Base-by-base conservation (phyloP, 2,329 filamentous ascomycete species). In the Colletotrichum sp. region DNA sequence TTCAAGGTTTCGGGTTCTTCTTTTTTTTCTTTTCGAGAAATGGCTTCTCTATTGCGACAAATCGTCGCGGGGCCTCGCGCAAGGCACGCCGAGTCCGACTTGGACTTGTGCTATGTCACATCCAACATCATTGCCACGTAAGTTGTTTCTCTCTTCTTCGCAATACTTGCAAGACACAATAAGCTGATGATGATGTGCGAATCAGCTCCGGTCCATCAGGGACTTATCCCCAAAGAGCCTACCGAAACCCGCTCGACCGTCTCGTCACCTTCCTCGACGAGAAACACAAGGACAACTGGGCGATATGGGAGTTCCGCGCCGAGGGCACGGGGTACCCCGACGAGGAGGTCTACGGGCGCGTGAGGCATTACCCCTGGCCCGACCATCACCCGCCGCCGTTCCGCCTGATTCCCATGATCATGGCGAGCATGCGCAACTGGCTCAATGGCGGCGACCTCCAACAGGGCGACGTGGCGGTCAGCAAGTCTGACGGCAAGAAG, bases 311-410 rank as follows among this genome's bases (percentile, higher is more conserved):
- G 86, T 99, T 99, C 80, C 93, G 97, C 61, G 97, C 96, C 44
- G 97, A 99, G 84, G 97, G 97, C 7, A 98, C 97, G 0, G 97
- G 97, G 2, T 99, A 99, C 81, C 96, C 96, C 0, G 97, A 99
- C 82, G 91, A 93, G 22, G 94, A 96, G 74, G 96, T 99, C 2
- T 95, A 98, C 83, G 90, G 92, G 39, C 91, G 96, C 5, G 93
- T 98, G 78, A 91, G 94, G 78, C 97, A 99, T 85, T 98, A 96
- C 81, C 97, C 97, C 1, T 99, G 95, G 92, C 97, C 97, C 0
- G 97, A 99, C 83, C 97, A 99, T 82, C 97, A 99, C 83, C 97
- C 97, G 5, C 97, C 97, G 68, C 97, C 97, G 0, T 99, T 99
- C 81, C 90, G 92, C 27, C 88, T 98, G 25, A 93, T 99, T 44